Evolutionary conservation across 768 basidiomycete genomes (phyloP).

Genomic region (Cystoderma amianthinum): DNA sequence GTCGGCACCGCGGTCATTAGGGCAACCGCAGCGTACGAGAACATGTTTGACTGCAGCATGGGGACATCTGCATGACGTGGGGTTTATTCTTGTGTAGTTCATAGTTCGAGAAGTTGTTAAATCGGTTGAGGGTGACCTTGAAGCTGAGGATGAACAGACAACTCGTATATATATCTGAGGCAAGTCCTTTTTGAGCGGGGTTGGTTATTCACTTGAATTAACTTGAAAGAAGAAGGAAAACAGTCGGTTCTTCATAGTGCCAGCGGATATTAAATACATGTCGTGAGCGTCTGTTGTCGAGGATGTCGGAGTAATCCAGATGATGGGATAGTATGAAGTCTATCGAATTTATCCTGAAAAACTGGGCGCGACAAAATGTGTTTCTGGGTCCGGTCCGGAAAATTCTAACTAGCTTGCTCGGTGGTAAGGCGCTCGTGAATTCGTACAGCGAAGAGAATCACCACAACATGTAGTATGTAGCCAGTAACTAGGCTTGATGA

Average conservation of each 20-base stretch:
- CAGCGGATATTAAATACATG: slow-evolving; percentile 4
- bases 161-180: background rate
- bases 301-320: slow-evolving; percentile 1
- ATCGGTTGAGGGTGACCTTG: background rate
- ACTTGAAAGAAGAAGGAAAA: background rate
- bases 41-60: slow-evolving; percentile 15
- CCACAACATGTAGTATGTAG: background rate
- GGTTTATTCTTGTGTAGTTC: background rate
- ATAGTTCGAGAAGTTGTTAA: background rate
- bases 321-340: background rate
- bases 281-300: slow-evolving; percentile 4
- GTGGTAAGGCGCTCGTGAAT: background rate
- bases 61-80: slow-evolving; percentile 12
- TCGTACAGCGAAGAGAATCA: background rate
- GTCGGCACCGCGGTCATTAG: slow-evolving; percentile 16
- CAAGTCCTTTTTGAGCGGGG: background rate
- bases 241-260: background rate
- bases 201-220: too few species aligned
- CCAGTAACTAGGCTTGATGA: background rate
- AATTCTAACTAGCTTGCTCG: background rate
- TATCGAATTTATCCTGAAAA: background rate
- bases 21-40: slow-evolving; percentile 26
- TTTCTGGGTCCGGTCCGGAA: background rate
- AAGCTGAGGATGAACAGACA: background rate
- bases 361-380: background rate